Evolutionary conservation across 306 rosid species (phyloP), one percentile per base, ranked within the genome.

Genomic region (Herpetospermum pedunculosum): DNA sequence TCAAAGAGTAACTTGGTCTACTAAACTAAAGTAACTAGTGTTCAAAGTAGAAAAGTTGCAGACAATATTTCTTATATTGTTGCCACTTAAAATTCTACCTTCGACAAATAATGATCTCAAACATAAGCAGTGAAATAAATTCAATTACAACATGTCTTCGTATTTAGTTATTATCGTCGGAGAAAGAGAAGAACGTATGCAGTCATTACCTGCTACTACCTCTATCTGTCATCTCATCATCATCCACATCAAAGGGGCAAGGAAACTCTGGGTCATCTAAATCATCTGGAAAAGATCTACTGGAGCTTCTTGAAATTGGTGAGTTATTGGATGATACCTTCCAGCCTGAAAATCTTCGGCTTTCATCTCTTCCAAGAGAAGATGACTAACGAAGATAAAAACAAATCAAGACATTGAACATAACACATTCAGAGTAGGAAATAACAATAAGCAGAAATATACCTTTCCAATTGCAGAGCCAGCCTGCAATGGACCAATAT

Each of bases 171-270:
- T 19, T 40, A 67, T 41, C 30, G 9, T 40, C 47, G 23, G 52
- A 14, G 50, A 40, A 38, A 41, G 55, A 44, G 73, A 26, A 26
- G 54, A 44, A 44, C 8, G n/a, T 26, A 38, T 14, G 32, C 49
- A 74, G 53, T 28, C 29, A 26, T 70, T 89, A 93, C 98, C 96
- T 89, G 97, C 90, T 88, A 58, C 90, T 88, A 58, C 87, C 76
- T n/a, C 87, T 88, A 86, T 89, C 87, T 3, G 85, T 83, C 80
- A 84, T 76, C 62, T 89, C 96, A 72, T 85, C 96, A 46, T 84
- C 85, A 75, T 86, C 96, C 74, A 86, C 82, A 72, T 86, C 93
- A 87, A 93, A 93, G 0, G 97, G 85, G 79, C 97, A 89, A 21
- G 81, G 78, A 75, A 80, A 82, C 72, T 93, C 96, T 43, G 86